Evolutionary conservation across 352 stramenopile species (phyloP).

Genomic region (Pythium plurisporium): DNA sequence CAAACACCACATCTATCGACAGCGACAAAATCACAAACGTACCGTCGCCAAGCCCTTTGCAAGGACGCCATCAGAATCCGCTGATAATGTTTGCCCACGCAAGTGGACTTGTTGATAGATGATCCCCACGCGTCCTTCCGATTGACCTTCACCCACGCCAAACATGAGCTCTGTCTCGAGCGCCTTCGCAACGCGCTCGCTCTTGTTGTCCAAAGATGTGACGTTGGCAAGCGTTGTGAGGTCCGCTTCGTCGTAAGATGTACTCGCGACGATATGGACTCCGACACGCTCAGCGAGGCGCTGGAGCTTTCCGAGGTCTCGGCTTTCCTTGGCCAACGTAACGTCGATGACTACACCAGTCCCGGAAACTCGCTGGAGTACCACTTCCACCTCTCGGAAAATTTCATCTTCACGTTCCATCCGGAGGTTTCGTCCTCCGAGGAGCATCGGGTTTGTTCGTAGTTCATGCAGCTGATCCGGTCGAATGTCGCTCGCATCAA

Average conservation of each 20-base stretch:
- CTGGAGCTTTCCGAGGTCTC: conserved; percentile 24
- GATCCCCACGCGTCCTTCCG: conserved; percentile 31
- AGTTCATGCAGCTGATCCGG: conserved; percentile 53
- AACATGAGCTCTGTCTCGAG: conserved; percentile 71
- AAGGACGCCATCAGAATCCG: conserved; percentile 30
- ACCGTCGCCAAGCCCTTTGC: conserved; percentile 36
- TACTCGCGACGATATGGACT: conserved; percentile 46
- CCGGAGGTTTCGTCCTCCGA: conserved; percentile 43
- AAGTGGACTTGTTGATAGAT: conserved; percentile 68
- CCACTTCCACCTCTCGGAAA: conserved; percentile 56
- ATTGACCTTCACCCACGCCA: conserved; percentile 29
- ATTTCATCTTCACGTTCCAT: conserved; percentile 70
- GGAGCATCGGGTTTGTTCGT: conserved; percentile 32
- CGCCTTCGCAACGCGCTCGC: conserved; percentile 44
- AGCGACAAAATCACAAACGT: background rate
- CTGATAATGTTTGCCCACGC: background rate
- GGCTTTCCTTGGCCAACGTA: conserved; percentile 42
- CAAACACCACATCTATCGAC: background rate
- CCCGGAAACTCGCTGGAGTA: conserved; percentile 14
- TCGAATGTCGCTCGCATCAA: conserved; percentile 22
- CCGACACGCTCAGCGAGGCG: conserved; percentile 32
- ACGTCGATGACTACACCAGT: conserved; percentile 47
- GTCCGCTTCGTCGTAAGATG: conserved; percentile 42
- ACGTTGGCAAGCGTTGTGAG: conserved; percentile 11
- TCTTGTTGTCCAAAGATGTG: conserved; percentile 28